Percentiles rank a stretch among this genome's conserved stretches.
phyloP scores from a whole-genome alignment of 2,329 filamentous ascomycete genomes.

The Blumeriella jaapii region DNA sequence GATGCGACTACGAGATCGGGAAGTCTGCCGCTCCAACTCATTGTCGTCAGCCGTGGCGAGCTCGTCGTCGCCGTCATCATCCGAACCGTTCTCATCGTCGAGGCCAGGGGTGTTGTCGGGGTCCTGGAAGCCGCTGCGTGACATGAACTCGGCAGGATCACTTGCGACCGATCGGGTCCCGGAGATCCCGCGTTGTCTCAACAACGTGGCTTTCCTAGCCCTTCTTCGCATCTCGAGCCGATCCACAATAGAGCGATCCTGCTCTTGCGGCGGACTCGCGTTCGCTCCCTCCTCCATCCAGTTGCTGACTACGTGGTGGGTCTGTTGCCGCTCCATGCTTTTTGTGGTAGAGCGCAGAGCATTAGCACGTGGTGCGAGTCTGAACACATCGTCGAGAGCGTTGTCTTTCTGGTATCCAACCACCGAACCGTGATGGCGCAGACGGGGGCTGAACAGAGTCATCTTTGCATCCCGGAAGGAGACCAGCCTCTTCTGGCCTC shows the following conservation, averaged over 20 bases:
- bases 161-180: constrained; percentile 46
- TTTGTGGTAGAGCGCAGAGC: constrained; percentile 47
- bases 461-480: constrained; percentile 43
- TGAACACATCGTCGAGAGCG: constrained; percentile 84
- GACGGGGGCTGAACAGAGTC: constrained; percentile 61
- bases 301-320: constrained; percentile 69
- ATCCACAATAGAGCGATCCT: constrained; percentile 46
- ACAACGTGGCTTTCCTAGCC: constrained; percentile 22
- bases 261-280: constrained; percentile 45
- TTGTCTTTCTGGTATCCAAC: constrained; percentile 82
- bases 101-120: constrained; percentile 7
- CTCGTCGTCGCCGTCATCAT: constrained; percentile 63
- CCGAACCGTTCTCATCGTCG: constrained; percentile 26
- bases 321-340: constrained; percentile 56
- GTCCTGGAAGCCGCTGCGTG: constrained; percentile 27
- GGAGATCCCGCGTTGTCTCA: constrained; percentile 31
- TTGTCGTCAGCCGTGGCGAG: constrained; percentile 71
- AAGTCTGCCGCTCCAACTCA: constrained; percentile 28
- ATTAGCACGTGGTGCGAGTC: constrained; percentile 51
- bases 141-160: constrained; percentile 52
- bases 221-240: constrained; percentile 36
- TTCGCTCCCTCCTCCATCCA: constrained; percentile 72
- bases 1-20: constrained; percentile 20
- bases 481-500: constrained; percentile 37
- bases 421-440: constrained; percentile 74